Base-by-base conservation (phyloP, 1,284 basidiomycete genomes). In the Erythrobasidium hasegawianum region DNA sequence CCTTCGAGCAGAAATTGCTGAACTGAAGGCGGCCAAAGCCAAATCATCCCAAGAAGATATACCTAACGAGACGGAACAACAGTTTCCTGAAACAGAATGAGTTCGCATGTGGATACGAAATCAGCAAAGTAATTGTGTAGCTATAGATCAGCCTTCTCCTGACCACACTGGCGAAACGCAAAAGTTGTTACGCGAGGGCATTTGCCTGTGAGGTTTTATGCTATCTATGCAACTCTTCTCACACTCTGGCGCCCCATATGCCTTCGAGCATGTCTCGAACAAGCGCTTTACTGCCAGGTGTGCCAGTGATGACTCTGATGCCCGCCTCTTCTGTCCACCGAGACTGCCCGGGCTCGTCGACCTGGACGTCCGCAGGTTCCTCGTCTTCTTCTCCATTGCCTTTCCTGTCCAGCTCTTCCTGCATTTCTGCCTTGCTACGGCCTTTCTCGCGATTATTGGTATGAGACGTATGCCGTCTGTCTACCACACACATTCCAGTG, bases 401-500 rank as follows among this genome's bases (percentile, higher is more conserved):
- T 41, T 10, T 45, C 11, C 22, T 41, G 33, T 50, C 43, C n/a
- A 29, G 16, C 13, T 62, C 50, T n/a, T 54, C 45, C 33, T 58
- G 26, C 20, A 65, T 20, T 27, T 65, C 62, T 14, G 62, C 62
- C 22, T 45, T 41, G 11, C 50, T 41, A 39, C 52, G 50, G 27
- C 62, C 62, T 29, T 41, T 45, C 33, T 64, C 43, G 26, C 62
- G 41, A 18, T 41, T 26, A n/a, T 53, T 53, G 41, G 29, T 39
- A 18, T 64, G 55, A 20, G 39, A 24, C 14, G 29, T 58, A 40
- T 39, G 38, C n/a, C 62, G 55, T 20, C 54, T 43, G 29, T 64
- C 61, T 27, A 64, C 61, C n/a, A 64, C 61, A 54, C 61, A 65
- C 62, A 65, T 65, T 2, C 62, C 62, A n/a, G 53, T 24, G 22